Percentiles rank a stretch among this genome's conserved stretches.
phyloP scores from a whole-genome alignment of 2,329 filamentous ascomycete genomes.

The Monosporascus sp. region DNA sequence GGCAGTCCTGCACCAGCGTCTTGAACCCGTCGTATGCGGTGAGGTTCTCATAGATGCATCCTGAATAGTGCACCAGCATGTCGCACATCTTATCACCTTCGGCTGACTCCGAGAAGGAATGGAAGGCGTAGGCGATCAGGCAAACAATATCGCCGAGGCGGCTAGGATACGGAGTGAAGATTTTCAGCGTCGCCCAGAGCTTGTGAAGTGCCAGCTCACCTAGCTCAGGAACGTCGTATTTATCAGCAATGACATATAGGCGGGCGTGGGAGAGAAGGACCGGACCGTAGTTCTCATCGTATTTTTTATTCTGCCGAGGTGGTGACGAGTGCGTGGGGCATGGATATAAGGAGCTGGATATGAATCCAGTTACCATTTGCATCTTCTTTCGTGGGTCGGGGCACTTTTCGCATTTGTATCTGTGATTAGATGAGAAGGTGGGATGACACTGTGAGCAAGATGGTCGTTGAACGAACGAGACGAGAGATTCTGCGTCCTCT shows the following conservation, averaged over 20 bases:
- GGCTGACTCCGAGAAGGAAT: slow-evolving; percentile 3
- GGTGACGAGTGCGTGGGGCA: not conserved
- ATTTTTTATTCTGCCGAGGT: slow-evolving; percentile 3
- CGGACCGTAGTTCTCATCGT: slow-evolving; percentile 7
- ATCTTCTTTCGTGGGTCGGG: not conserved
- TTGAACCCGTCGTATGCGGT: not conserved
- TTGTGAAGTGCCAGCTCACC: slow-evolving; percentile 2
- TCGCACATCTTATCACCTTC: slow-evolving; percentile 4
- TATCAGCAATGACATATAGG: slow-evolving; percentile 10
- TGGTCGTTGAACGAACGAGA: no score
- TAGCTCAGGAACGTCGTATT: slow-evolving; percentile 6
- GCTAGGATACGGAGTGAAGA: slow-evolving; percentile 6
- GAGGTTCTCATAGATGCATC: slow-evolving; percentile 10
- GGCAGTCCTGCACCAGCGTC: not conserved
- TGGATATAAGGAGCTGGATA: not conserved
- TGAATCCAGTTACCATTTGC: not conserved
- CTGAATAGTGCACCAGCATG: slow-evolving; percentile 5
- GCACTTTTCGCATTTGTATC: no score
- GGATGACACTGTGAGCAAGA: no score
- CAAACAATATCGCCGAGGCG: slow-evolving; percentile 3
- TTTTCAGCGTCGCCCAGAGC: slow-evolving; percentile 6
- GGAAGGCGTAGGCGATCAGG: slow-evolving; percentile 4
- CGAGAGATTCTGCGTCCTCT: no score
- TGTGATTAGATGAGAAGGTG: no score
- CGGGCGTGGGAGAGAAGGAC: slow-evolving; percentile 12